Conservation (phyloP, 176 grass and related monocot genomes). For the Triticum turgidum region DNA sequence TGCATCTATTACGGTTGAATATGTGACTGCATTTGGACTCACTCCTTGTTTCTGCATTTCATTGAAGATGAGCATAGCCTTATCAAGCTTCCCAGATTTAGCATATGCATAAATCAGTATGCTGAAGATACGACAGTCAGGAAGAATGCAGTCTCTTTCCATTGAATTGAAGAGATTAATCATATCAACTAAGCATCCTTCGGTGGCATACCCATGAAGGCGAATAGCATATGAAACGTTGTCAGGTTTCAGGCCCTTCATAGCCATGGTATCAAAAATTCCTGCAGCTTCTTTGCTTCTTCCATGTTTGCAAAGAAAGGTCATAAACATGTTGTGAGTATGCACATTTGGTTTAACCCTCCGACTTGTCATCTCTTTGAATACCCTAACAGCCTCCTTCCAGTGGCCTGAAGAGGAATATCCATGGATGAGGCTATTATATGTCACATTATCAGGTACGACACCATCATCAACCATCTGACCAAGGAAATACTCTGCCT, state of each 20-base stretch:
- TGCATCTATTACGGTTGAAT: background rate
- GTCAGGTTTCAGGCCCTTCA: background rate
- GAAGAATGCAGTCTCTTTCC: background rate
- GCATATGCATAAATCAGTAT: background rate
- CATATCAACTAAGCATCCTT: constrained; percentile 1
- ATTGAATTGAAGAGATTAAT: background rate
- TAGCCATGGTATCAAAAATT: background rate
- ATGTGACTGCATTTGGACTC: background rate
- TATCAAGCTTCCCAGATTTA: background rate
- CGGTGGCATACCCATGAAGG: background rate
- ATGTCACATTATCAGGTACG: background rate
- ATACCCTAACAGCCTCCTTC: background rate
- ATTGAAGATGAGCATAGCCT: background rate
- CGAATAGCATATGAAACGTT: no score
- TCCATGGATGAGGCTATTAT: background rate
- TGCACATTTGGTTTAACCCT: rapidly evolving
- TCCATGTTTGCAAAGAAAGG: background rate
- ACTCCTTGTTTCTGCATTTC: background rate
- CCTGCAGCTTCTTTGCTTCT: background rate
- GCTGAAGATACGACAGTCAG: background rate
- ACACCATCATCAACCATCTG: background rate
- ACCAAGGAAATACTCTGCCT: background rate
- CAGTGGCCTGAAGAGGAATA: background rate
- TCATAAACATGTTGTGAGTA: background rate
- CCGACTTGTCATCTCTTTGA: background rate